Conservation (phyloP, 169 alveolate genomes). For the Plasmodium gonderi region DNA sequence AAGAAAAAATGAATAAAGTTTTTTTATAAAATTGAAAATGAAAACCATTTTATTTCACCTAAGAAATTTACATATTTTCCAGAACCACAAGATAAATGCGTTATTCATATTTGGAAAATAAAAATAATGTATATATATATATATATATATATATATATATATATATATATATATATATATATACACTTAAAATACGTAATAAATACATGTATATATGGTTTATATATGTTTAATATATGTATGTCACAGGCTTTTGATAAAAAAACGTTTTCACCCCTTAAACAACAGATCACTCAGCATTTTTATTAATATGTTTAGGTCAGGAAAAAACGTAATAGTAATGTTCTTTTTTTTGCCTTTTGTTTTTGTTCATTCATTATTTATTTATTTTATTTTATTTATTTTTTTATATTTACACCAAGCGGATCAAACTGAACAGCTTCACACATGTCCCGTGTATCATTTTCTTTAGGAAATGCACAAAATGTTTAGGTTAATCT, state of each 20-base stretch:
- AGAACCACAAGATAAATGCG: background rate
- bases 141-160: background rate
- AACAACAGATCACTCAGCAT: background rate
- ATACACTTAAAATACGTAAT: background rate
- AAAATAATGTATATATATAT: no score
- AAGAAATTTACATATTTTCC: slow-evolving; percentile 19
- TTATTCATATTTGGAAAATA: background rate
- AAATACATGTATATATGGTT: background rate
- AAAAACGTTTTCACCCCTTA: background rate
- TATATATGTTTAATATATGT: no score
- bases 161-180: background rate
- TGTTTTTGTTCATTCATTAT: background rate
- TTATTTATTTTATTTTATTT: background rate
- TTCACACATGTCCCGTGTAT: background rate
- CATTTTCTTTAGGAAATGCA: background rate
- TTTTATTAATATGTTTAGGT: background rate
- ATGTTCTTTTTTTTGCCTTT: background rate
- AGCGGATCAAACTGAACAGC: background rate
- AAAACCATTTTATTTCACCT: background rate
- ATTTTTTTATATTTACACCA: background rate
- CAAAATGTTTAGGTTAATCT: background rate
- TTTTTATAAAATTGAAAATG: background rate
- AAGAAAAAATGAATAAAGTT: background rate
- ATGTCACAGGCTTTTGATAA: background rate
- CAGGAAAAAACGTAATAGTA: background rate